A percentile compares a stretch with the other conserved stretches of the same genome.
Conservation (phyloP, 1,139 yeast species). For the Debaryomyces subglobosus region DNA sequence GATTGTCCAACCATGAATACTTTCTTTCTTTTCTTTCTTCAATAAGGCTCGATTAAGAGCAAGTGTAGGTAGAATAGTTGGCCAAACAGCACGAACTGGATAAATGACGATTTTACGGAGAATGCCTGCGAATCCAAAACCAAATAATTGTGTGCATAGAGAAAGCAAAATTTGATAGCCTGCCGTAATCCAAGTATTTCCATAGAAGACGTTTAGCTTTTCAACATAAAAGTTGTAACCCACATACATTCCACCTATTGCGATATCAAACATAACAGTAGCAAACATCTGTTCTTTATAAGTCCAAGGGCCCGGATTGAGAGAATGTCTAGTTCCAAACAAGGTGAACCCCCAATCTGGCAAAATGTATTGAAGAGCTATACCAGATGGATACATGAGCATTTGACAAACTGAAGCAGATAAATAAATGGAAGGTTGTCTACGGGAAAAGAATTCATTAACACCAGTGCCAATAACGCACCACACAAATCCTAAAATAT, state of each 20-base stretch:
- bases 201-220: slow-evolving; percentile 37
- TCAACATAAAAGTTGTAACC: slow-evolving; percentile 25
- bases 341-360: slow-evolving; percentile 22
- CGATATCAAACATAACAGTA: slow-evolving; percentile 25
- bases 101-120: slow-evolving; percentile 56
- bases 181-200: slow-evolving; percentile 44
- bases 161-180: slow-evolving; percentile 21
- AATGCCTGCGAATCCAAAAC: slow-evolving; percentile 64
- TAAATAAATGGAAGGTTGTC: slow-evolving; percentile 55
- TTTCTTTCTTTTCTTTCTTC: slow-evolving; percentile 41
- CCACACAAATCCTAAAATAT: slow-evolving; percentile 58
- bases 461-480: slow-evolving; percentile 53
- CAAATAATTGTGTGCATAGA: slow-evolving; percentile 50
- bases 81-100: slow-evolving; percentile 58
- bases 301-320: slow-evolving; percentile 36
- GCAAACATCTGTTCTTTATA: slow-evolving; percentile 34
- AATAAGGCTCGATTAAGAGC: slow-evolving; percentile 57
- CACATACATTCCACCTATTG: slow-evolving; percentile 24
- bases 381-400: slow-evolving; percentile 29
- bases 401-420: slow-evolving; percentile 25
- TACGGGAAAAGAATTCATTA: slow-evolving; percentile 59
- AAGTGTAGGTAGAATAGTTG: slow-evolving; percentile 49
- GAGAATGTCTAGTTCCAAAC: slow-evolving; percentile 9
- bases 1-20: slow-evolving; percentile 55
- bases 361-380: slow-evolving; percentile 20